Evolutionary conservation across 129 eudicot species (phyloP).

Genomic region (Scalesia atractyloides): DNA sequence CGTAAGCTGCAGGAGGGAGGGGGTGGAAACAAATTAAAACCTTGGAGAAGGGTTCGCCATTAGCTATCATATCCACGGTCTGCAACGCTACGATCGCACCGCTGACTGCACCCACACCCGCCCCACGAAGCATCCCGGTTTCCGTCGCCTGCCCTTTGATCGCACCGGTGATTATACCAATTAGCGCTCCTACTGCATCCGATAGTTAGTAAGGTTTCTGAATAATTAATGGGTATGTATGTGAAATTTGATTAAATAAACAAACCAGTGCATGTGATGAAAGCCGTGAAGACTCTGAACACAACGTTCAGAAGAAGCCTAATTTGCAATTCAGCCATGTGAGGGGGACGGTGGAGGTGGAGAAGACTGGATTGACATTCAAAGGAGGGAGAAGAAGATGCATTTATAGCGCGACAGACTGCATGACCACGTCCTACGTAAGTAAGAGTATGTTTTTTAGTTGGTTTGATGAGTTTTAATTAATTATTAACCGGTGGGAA

Average conservation of each 20-base stretch:
- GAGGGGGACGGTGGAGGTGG: constrained; percentile 22
- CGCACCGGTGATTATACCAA: constrained; percentile 74
- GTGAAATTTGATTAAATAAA: neutral
- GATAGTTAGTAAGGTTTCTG: neutral
- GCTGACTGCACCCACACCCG: constrained; percentile 65
- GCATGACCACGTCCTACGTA: constrained; percentile 13
- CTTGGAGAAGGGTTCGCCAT: constrained; percentile 80
- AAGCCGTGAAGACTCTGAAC: constrained; percentile 36
- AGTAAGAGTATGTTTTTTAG: neutral
- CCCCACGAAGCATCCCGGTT: constrained; percentile 71
- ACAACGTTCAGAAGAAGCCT: constrained; percentile 27
- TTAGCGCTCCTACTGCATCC: constrained; percentile 64
- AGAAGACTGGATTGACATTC: constrained; percentile 21
- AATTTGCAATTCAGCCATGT: constrained; percentile 25
- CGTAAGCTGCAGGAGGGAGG: neutral
- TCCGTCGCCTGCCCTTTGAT: constrained; percentile 86
- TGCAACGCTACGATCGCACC: constrained; percentile 87
- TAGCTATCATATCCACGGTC: constrained; percentile 53
- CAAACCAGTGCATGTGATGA: constrained; percentile 39
- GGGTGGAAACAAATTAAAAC: constrained; percentile 31
- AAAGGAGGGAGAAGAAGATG: constrained; percentile 2
- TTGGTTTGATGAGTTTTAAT: too few relatives aligned
- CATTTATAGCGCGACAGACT: constrained; percentile 35
- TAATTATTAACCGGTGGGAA: too few relatives aligned
- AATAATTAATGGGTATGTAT: too few relatives aligned